phyloP scores from a whole-genome alignment of 495 filamentous ascomycete species.

The Hyaloscypha finlandica region DNA sequence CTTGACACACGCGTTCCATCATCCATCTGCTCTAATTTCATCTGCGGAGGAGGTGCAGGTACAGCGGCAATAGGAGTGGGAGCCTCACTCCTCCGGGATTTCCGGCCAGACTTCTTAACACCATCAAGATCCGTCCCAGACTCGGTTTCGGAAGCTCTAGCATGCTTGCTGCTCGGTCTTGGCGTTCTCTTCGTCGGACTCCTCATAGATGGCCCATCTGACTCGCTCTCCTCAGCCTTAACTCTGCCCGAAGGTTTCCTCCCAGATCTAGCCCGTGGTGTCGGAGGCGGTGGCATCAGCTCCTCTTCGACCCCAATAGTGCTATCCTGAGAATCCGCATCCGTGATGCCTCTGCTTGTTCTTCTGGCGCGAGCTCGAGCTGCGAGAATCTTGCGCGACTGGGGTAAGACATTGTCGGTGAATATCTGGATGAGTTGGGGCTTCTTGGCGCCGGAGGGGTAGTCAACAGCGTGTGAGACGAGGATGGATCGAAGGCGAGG shows the following conservation, averaged over 20 bases:
- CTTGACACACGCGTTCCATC: constrained; percentile 26
- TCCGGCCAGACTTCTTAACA: constrained; percentile 35
- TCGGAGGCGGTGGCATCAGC: constrained; percentile 43
- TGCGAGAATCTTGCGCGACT: constrained; percentile 72
- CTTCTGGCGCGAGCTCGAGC: constrained; percentile 74
- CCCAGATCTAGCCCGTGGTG: constrained; percentile 46
- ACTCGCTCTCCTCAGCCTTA: constrained; percentile 50
- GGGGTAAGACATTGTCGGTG: constrained; percentile 74
- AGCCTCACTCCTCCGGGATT: constrained; percentile 35
- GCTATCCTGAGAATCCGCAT: constrained; percentile 58
- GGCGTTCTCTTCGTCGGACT: constrained; percentile 55
- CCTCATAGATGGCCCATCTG: constrained; percentile 38
- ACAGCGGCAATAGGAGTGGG: constrained; percentile 30
- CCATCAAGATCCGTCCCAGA: constrained; percentile 49
- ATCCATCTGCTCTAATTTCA: constrained; percentile 48
- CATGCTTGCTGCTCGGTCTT: constrained; percentile 47
- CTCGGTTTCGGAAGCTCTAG: constrained; percentile 40
- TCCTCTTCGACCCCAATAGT: constrained; percentile 46
- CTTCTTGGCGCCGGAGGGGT: constrained; percentile 87
- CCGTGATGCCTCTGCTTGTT: constrained; percentile 80
- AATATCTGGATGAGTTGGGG: constrained; percentile 81
- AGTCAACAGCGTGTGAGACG: constrained; percentile 79
- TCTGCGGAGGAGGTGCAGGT: constrained; percentile 14
- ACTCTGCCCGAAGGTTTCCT: constrained; percentile 48
- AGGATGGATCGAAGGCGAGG: constrained; percentile 87